A percentile compares a stretch with the other conserved stretches of the same genome.
These are phyloP conservation scores for Mucor circinelloides DNA, from an alignment of 371 early-diverging fungal genomes.

Conservation along the genomic window DNA sequence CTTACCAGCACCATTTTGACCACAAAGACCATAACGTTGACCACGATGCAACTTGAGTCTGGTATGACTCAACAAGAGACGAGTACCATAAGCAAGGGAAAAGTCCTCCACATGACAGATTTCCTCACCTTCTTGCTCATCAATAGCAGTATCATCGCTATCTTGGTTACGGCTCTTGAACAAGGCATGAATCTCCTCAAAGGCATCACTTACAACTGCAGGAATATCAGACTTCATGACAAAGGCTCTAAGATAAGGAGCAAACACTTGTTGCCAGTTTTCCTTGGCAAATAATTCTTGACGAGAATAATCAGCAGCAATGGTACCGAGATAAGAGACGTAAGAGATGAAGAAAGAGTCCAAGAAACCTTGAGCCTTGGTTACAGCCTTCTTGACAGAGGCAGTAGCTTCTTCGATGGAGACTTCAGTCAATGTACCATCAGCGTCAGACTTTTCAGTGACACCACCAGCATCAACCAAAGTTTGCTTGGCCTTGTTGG, in stretches of 20 bases:
- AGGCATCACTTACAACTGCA: conserved; percentile 33
- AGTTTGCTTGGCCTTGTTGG: conserved; percentile 59
- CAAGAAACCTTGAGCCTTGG: conserved; percentile 56
- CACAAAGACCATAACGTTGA: conserved; percentile 81
- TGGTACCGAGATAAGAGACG: conserved; percentile 48
- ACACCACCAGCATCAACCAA: conserved; percentile 63
- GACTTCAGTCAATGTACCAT: conserved; percentile 34
- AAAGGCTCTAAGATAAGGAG: conserved; percentile 47
- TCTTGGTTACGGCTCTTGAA: conserved; percentile 51
- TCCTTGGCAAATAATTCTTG: conserved; percentile 55
- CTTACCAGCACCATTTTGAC: conserved; percentile 93
- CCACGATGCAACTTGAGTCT: conserved; percentile 78
- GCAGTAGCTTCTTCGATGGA: conserved; percentile 47
- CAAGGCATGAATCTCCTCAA: conserved; percentile 42
- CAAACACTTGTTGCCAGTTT: conserved; percentile 47
- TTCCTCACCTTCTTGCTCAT: conserved; percentile 66
- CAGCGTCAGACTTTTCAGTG: conserved; percentile 32
- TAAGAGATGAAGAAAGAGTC: conserved; percentile 55
- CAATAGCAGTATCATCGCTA: conserved; percentile 48
- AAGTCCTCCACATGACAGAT: conserved; percentile 79
- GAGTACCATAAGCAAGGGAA: conserved; percentile 82
- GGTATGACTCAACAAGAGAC: conserved; percentile 79
- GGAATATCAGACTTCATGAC: conserved; percentile 46
- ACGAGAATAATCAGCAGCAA: conserved; percentile 56
- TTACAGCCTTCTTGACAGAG: conserved; percentile 45